A percentile compares a stretch with the other conserved stretches of the same genome.
Conservation (phyloP, 345 rosid genomes). For the Carallia brachiata region DNA sequence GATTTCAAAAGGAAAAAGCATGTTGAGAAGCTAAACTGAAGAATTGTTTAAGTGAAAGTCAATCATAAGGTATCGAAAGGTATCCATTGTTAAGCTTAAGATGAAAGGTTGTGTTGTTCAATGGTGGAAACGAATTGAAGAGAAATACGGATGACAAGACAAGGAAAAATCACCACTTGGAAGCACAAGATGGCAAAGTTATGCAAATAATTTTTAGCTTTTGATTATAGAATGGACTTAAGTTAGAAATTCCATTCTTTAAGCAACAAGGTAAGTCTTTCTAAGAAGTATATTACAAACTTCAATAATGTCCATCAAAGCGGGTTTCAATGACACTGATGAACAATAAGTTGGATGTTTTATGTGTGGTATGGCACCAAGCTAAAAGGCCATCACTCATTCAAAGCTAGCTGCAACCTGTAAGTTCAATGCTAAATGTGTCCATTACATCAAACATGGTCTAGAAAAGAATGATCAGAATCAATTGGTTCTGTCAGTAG, state of each 20-base stretch:
- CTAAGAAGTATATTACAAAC: neutral
- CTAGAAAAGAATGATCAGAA: too few relatives aligned
- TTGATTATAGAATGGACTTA: neutral
- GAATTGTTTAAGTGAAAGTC: neutral
- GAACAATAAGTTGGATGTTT: too few relatives aligned
- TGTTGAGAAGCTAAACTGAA: neutral
- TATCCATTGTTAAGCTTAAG: neutral
- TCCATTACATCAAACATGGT: too few relatives aligned
- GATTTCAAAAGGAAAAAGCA: neutral
- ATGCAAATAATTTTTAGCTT: neutral
- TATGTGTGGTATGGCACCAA: too few relatives aligned
- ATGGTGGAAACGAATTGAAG: constrained; percentile 9
- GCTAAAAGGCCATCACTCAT: too few relatives aligned
- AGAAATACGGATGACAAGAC: neutral
- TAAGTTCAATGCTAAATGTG: too few relatives aligned
- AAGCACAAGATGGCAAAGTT: neutral
- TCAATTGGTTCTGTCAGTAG: too few relatives aligned
- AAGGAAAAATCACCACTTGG: constrained; percentile 1
- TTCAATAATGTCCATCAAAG: neutral
- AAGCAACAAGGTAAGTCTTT: neutral
- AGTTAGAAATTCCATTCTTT: neutral
- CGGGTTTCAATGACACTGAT: neutral
- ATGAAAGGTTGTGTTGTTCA: neutral
- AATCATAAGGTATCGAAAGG: neutral
- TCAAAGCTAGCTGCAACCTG: too few relatives aligned